A percentile compares a stretch with the other conserved stretches of the same genome.
phyloP scores from a whole-genome alignment of 2,329 filamentous ascomycete genomes.

The Apiospora aurea region DNA sequence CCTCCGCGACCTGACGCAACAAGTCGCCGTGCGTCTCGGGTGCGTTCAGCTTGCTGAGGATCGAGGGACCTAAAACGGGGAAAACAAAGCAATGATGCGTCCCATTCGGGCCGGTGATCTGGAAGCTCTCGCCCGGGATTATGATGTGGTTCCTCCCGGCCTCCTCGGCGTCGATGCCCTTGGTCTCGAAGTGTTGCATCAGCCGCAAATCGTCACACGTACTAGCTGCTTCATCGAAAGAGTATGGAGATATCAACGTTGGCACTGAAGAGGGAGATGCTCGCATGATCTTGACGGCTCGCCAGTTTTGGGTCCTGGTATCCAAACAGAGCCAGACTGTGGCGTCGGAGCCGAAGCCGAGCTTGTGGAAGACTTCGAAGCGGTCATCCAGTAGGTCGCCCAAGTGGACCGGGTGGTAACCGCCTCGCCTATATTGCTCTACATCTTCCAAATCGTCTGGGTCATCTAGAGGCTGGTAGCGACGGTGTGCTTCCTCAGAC shows the following conservation, averaged over 20 bases:
- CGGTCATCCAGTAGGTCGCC: conserved; percentile 22
- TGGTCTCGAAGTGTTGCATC: background rate
- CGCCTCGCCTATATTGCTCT: conserved; percentile 7
- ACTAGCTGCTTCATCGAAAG: background rate
- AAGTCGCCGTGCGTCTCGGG: background rate
- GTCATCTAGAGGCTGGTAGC: conserved; percentile 10
- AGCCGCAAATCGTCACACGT: background rate
- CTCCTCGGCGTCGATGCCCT: background rate
- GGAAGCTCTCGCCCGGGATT: background rate
- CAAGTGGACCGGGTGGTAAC: conserved; percentile 24
- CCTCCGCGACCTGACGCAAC: background rate
- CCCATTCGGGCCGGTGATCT: background rate
- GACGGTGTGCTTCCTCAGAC: background rate
- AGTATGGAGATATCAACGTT: background rate
- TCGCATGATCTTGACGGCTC: conserved; percentile 17
- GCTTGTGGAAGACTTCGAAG: conserved; percentile 24
- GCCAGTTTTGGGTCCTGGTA: conserved; percentile 9
- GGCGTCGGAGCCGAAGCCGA: conserved; percentile 14
- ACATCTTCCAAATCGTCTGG: conserved; percentile 1
- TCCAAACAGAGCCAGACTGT: conserved; percentile 28
- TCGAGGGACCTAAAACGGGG: conserved; percentile 23
- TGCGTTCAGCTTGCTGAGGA: conserved; percentile 19
- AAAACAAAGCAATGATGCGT: conserved; percentile 21
- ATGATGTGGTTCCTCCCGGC: background rate
- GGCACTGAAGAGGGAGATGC: background rate